A percentile compares a stretch with the other conserved stretches of the same genome.
These are phyloP conservation scores for Saccharomycopsis phalli DNA, from an alignment of 1,139 yeast genomes.

Conservation along the genomic window DNA sequence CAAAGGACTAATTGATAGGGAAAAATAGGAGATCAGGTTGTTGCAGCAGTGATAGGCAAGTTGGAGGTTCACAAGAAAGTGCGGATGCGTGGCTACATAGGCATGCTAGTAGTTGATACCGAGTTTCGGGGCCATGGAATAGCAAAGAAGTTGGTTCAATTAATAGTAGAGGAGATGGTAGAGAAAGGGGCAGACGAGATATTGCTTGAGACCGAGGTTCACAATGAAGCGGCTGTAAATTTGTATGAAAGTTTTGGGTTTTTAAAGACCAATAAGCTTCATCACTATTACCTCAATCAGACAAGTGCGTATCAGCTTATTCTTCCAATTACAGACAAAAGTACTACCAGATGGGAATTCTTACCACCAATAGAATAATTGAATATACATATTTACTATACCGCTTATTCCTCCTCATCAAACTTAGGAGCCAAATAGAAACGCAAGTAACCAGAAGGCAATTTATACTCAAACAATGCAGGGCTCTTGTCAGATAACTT, in stretches of 20 bases:
- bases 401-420: slow-evolving; percentile 68
- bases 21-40: slow-evolving; percentile 32
- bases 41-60: slow-evolving; percentile 83
- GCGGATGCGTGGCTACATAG: slow-evolving; percentile 80
- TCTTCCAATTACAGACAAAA: slow-evolving; percentile 48
- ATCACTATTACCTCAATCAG: slow-evolving; percentile 80
- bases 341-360: slow-evolving; percentile 38
- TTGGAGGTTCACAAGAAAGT: slow-evolving; percentile 69
- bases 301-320: slow-evolving; percentile 87
- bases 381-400: not conserved
- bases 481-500: slow-evolving; percentile 90
- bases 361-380: slow-evolving; percentile 19
- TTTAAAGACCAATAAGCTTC: slow-evolving; percentile 68
- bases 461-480: slow-evolving; percentile 84
- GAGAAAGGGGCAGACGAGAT: slow-evolving; percentile 68
- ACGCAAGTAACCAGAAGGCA: slow-evolving; percentile 89
- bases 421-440: slow-evolving; percentile 97
- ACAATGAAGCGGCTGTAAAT: slow-evolving; percentile 64
- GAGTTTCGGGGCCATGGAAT: slow-evolving; percentile 69
- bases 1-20: slow-evolving; percentile 26
- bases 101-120: slow-evolving; percentile 85
- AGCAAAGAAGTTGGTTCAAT: slow-evolving; percentile 60
- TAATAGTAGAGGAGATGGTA: slow-evolving; percentile 60
- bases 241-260: slow-evolving; percentile 87
- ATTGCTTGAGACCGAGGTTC: slow-evolving; percentile 85